Evolutionary conservation across 148 eudicot genomes (phyloP), one percentile per base, ranked within the genome.

Genomic region (Amaranthus hypochondriacus): DNA sequence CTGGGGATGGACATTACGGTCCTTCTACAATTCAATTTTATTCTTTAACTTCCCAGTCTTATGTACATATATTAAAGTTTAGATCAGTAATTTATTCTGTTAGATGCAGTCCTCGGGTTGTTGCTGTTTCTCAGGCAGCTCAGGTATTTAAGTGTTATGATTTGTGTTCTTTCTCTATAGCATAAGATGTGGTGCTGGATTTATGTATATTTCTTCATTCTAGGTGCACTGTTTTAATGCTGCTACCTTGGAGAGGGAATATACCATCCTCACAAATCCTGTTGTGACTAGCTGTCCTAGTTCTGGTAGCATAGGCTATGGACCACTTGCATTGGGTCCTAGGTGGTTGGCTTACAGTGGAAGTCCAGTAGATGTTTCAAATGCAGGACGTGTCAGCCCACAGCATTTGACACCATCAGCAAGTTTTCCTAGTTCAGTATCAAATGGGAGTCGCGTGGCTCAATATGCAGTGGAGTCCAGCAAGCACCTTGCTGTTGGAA

Each of bases 301-400:
- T 72, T 83, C 84, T 70, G 87, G 87, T 68, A 81, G 85, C 55
- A 79, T 86, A 54, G 98, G 97, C 54, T 79, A 83, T 70, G 98
- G 97, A 46, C 97, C 98, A 56, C 85, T 93, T 73, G 98, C 95
- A 64, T 84, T 93, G 62, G 98, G 98, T 75, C 83, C 97, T 66
- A 86, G 98, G 74, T 93, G 97, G 98, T 73, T 93, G 76, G 98
- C 98, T 39, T 93, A 93, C 68, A 87, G 91, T 77, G 93, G 92
- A 68, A 89, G 84, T 81, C 79, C 77, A 21, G 83, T 89, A 52
- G 79, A 86, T 11, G 62, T 81, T 53, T 74, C 92, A 60, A 78
- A 79, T 76, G 75, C 84, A 48, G 85, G 84, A 6, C 84, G 86
- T 66, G 86, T 91, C 60, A 81, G 75, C 77, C 95, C 98, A 53